These are phyloP conservation scores for Sabuloglossum arenarium DNA, from an alignment of 495 filamentous ascomycete genomes.

Conservation along the genomic window DNA sequence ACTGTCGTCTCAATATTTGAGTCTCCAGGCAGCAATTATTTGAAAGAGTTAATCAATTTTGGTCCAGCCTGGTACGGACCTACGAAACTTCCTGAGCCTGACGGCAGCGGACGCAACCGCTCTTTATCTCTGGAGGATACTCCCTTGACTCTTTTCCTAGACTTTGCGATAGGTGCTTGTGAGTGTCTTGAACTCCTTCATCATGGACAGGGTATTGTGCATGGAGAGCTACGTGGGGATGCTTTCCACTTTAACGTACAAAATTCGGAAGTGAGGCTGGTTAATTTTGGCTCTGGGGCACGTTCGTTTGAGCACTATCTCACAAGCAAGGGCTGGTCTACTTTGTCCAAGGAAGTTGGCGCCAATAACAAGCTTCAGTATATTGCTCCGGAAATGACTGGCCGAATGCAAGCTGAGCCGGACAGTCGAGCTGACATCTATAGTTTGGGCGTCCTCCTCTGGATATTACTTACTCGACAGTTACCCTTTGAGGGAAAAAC, in stretches of 20 bases:
- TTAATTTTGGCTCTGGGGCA: conserved; percentile 66
- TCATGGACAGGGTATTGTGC: conserved; percentile 59
- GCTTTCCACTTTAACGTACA: conserved; percentile 65
- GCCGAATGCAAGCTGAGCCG: conserved; percentile 70
- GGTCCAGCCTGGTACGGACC: conserved; percentile 45
- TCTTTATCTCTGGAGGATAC: conserved; percentile 24
- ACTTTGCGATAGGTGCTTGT: conserved; percentile 71
- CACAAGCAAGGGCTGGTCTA: conserved; percentile 64
- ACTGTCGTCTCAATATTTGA: conserved; percentile 61
- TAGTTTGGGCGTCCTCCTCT: conserved; percentile 68
- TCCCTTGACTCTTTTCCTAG: conserved; percentile 51
- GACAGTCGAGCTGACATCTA: conserved; percentile 84
- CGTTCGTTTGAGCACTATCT: conserved; percentile 75
- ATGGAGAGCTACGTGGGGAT: conserved; percentile 73
- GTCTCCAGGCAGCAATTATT: conserved; percentile 50
- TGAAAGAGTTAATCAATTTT: conserved; percentile 48
- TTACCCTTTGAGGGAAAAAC: conserved; percentile 56
- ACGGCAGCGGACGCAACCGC: conserved; percentile 25
- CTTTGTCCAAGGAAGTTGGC: conserved; percentile 55
- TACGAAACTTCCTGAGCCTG: conserved; percentile 4
- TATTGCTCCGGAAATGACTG: conserved; percentile 83
- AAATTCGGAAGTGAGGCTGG: conserved; percentile 47
- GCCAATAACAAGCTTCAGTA: conserved; percentile 69
- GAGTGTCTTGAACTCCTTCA: conserved; percentile 75
- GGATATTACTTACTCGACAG: conserved; percentile 60